A percentile compares a stretch with the other conserved stretches of the same genome.
Conservation (phyloP, 176 grass and related monocot species). For the Dactylis glomerata region DNA sequence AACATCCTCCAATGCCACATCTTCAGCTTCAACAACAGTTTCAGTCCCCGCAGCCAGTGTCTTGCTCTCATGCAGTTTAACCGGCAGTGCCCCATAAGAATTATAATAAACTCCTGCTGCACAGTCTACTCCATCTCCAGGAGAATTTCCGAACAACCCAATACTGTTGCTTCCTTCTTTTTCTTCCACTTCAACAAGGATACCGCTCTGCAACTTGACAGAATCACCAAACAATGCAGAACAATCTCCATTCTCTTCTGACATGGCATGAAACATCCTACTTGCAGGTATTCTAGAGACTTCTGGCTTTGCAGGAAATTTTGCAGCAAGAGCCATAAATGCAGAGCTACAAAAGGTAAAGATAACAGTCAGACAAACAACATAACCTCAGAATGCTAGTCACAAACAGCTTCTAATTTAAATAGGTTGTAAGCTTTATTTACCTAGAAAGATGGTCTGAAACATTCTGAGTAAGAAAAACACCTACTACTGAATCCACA, state of each 20-base stretch:
- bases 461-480: background rate
- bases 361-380: background rate
- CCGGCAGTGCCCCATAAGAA: conserved; percentile 21
- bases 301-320: background rate
- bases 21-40: conserved; percentile 30
- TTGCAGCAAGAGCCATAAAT: background rate
- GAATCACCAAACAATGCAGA: conserved; percentile 31
- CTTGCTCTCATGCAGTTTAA: conserved; percentile 39
- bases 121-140: conserved; percentile 20
- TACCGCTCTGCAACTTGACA: conserved; percentile 35
- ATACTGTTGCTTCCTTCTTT: conserved; percentile 49
- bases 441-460: background rate
- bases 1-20: conserved; percentile 46
- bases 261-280: background rate
- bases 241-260: conserved; percentile 31
- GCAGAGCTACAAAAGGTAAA: background rate
- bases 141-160: conserved; percentile 44
- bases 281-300: background rate
- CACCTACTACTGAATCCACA: background rate
- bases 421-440: background rate
- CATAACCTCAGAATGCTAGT: background rate
- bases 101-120: conserved; percentile 34
- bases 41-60: background rate
- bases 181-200: conserved; percentile 66
- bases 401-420: conserved; percentile 6